These are phyloP conservation scores for Didymella pomorum DNA, from an alignment of 2,329 filamentous ascomycete species.

Conservation along the genomic window DNA sequence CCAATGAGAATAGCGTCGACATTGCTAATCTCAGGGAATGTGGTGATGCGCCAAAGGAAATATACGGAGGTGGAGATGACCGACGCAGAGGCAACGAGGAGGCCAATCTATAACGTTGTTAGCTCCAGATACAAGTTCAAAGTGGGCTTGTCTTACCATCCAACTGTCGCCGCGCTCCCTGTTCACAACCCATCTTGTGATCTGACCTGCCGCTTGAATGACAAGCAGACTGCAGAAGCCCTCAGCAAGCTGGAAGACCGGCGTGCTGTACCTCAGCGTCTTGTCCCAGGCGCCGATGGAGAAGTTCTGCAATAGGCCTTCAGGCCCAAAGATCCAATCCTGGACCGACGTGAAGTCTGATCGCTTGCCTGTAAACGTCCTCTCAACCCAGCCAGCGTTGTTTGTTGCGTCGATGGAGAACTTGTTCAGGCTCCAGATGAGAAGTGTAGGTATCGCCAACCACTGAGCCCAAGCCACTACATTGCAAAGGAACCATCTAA, in stretches of 20 bases:
- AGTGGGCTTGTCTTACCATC: constrained; percentile 72
- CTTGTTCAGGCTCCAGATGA: constrained; percentile 95
- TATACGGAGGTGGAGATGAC: constrained; percentile 94
- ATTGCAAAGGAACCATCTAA: constrained; percentile 75
- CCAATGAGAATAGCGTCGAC: constrained; percentile 93
- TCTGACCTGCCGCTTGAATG: constrained; percentile 93
- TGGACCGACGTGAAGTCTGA: constrained; percentile 71
- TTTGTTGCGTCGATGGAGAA: constrained; percentile 90
- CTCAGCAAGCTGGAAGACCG: constrained; percentile 91
- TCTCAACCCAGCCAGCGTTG: constrained; percentile 77
- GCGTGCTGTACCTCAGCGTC: constrained; percentile 86
- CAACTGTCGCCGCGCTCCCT: constrained; percentile 91
- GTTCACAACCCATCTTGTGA: constrained; percentile 95
- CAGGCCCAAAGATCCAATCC: constrained; percentile 88
- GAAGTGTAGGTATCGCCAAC: constrained; percentile 81
- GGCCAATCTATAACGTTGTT: constrained; percentile 72
- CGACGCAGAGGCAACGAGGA: constrained; percentile 86
- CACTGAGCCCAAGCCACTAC: constrained; percentile 81
- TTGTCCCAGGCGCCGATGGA: constrained; percentile 90
- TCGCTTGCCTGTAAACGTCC: constrained; percentile 74
- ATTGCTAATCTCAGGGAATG: constrained; percentile 92
- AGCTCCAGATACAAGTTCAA: constrained; percentile 33
- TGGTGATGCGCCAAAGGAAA: constrained; percentile 93
- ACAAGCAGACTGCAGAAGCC: constrained; percentile 96
- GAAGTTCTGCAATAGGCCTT: constrained; percentile 80